Base-by-base conservation (phyloP, 345 rosid species). In the Limnanthes douglasii region DNA sequence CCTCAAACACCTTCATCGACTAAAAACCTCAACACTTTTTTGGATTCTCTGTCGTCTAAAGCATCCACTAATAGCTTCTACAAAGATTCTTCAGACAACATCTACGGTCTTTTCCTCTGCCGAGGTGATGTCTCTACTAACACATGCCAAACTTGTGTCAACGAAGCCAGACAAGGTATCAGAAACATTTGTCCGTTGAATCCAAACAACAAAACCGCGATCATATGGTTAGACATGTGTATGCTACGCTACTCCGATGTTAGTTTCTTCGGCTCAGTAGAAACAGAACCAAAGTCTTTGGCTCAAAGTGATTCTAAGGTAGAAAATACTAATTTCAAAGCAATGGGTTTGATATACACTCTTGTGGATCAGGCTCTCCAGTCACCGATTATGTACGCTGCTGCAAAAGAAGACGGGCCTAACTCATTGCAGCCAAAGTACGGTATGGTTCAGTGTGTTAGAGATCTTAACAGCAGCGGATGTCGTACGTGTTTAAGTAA, bases 391-490 rank as follows among this genome's bases (percentile, higher is more conserved):
- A 37, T 38, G 56, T 57, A 18, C 10, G 43, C 26, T 8, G 40
- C 34, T 3, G 1, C 18, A 0, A 41, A 46, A 6, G 41, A 20
- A 5, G 19, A 7, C 5, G 15, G 2, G 1, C 18, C 11, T 15
- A 4, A 22, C 29, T 21, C 24, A 21, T 21, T 3, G 24, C 17
- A 10, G 17, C 15, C 11, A 1, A 28, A 48, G 21, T 67, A 54
- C 37, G 65, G 54, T 9, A 3, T 67, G 41, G 43, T 3, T 7
- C 69, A 62, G 54, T 62, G 69, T 21, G 50, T 26, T 10, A 54
- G 54, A 37, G 69, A 67, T 42, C 16, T 67, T 6, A 41, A 43
- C 10, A 27, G 50, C 0, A 41, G 30, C n/a, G 14, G 3, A 3
- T 62, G 65, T 23, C 0, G 1, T 0, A 10, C 27, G 7, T 67